These are phyloP conservation scores for Emericellopsis atlantica DNA, from an alignment of 2,329 filamentous ascomycete genomes.

Conservation along the genomic window DNA sequence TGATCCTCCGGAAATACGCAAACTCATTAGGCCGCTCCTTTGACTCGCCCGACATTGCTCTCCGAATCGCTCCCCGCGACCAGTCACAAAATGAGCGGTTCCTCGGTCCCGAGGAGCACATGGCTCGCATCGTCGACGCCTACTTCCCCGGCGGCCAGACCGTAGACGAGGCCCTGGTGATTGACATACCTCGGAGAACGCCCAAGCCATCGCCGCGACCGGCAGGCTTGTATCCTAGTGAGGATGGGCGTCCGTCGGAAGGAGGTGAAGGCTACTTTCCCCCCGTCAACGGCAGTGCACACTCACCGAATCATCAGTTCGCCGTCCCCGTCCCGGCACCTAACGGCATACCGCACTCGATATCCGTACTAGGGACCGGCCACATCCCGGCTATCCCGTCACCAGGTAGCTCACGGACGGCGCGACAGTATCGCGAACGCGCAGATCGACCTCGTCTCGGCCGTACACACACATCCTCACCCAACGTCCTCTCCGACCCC, in stretches of 20 bases:
- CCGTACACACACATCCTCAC: slow-evolving; percentile 70
- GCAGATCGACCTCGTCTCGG: slow-evolving; percentile 47
- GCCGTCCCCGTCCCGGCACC: slow-evolving; percentile 23
- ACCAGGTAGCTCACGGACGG: slow-evolving; percentile 52
- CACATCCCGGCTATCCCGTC: slow-evolving; percentile 73
- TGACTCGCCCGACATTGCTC: slow-evolving; percentile 77
- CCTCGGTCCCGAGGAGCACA: slow-evolving; percentile 76
- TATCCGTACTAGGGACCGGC: slow-evolving; percentile 69
- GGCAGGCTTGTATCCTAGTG: slow-evolving; percentile 43
- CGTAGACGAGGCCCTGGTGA: slow-evolving; percentile 80
- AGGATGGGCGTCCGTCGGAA: slow-evolving; percentile 55
- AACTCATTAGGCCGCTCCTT: slow-evolving; percentile 84
- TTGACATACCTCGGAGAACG: slow-evolving; percentile 73
- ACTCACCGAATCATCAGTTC: slow-evolving; percentile 25
- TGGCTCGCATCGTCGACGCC: slow-evolving; percentile 63
- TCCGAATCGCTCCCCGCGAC: slow-evolving; percentile 67
- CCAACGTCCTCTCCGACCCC: slow-evolving; percentile 47
- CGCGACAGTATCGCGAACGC: slow-evolving; percentile 44
- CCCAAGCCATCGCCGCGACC: slow-evolving; percentile 67
- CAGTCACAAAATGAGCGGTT: slow-evolving; percentile 43
- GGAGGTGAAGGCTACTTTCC: slow-evolving; percentile 74
- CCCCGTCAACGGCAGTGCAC: slow-evolving; percentile 38
- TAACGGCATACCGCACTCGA: slow-evolving; percentile 41
- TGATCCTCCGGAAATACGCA: slow-evolving; percentile 84
- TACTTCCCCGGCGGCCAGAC: slow-evolving; percentile 81